Base-by-base conservation (phyloP, 495 filamentous ascomycete species). In the Penicillium robsamsonii region DNA sequence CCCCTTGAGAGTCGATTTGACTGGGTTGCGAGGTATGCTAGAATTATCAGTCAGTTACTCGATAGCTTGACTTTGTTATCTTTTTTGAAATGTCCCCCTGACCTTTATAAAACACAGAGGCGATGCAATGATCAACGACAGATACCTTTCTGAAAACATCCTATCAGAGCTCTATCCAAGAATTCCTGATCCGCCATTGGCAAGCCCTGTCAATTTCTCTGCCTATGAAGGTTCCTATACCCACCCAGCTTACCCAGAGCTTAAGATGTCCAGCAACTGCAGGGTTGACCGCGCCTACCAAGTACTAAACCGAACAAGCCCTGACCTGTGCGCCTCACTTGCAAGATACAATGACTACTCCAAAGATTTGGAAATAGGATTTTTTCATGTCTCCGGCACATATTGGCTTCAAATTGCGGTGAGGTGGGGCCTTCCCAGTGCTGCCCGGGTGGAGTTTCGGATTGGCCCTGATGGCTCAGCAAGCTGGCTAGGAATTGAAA, bases 21-120 rank as follows among this genome's bases (percentile, higher is more conserved):
- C 35, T 56, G 44, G 53, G 44, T 42, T 56, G 17, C 53, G 49
- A 56, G 53, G 52, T 55, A 55, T 47, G 30, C 18, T 13, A 55
- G 35, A 27, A 13, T 18, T 4, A 29, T 25, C 15, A 48, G 7
- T 40, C 27, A 24, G 11, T 20, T 25, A 25, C 24, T 25, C 24
- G 24, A 25, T 5, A 5, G 24, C 5, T 25, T 25, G 24, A 2
- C 24, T 5, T 25, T 25, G 24, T 25, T 25, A 25, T 25, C 24
- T 2, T 25, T 25, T 25, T 25, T 5, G 45, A 12, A 46, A 20
- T 48, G 18, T 38, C 5, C 13, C 24, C n/a, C 9, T 40, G 29
- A 25, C 25, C 33, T 13, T 40, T 40, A n/a, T 17, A 18, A 35
- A 24, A n/a, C n/a, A n/a, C n/a, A 56, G 53, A 48, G 53, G 44